Conservation (phyloP, 2,329 filamentous ascomycete genomes). For the Xylaria sp. region DNA sequence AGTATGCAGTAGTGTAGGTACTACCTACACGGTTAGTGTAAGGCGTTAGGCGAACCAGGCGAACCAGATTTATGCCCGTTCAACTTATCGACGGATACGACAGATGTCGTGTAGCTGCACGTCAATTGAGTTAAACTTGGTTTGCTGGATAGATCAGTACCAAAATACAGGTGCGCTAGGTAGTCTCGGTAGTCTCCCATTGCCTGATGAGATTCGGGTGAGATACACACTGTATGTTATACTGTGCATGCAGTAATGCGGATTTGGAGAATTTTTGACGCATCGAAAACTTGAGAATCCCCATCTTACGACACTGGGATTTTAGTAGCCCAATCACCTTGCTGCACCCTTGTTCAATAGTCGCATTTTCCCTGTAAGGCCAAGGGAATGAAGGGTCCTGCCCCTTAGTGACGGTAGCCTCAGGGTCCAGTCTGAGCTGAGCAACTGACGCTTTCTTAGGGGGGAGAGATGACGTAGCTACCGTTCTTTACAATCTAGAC, state of each 20-base stretch:
- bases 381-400: constrained; percentile 27
- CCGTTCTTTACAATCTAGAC: constrained; percentile 11
- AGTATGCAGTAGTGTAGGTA: neutral
- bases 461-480: constrained; percentile 16
- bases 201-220: neutral
- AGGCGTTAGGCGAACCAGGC: neutral
- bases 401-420: constrained; percentile 23
- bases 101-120: neutral
- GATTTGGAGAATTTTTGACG: neutral
- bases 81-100: neutral
- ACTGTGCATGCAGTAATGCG: neutral
- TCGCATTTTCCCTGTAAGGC: constrained; percentile 9
- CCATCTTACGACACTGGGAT: constrained; percentile 18
- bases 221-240: neutral
- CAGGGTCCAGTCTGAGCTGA: constrained; percentile 28
- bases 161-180: neutral
- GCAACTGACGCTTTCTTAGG: neutral
- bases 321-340: constrained; percentile 3
- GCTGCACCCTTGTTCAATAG: neutral
- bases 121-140: neutral
- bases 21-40: too few relatives aligned
- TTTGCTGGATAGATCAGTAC: neutral
- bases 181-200: neutral
- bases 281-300: constrained; percentile 25
- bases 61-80: neutral